A percentile compares a stretch with the other conserved stretches of the same genome.
These are phyloP conservation scores for Capronia epimyces DNA, from an alignment of 2,329 filamentous ascomycete species.

Conservation along the genomic window DNA sequence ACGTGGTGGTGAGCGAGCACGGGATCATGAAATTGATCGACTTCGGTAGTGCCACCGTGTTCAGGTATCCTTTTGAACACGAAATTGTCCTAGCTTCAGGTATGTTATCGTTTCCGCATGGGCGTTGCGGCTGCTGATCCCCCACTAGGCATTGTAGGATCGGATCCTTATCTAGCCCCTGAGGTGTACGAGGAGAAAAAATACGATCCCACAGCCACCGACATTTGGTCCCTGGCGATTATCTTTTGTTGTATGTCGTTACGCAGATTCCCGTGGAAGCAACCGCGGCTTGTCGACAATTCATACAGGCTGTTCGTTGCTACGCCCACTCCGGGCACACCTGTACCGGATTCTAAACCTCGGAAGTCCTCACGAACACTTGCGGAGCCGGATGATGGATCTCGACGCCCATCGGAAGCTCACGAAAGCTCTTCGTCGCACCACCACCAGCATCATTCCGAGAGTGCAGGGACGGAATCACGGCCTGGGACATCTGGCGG, in stretches of 20 bases:
- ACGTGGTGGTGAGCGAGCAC: constrained; percentile 91
- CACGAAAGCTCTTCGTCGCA: constrained; percentile 23
- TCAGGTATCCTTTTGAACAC: constrained; percentile 93
- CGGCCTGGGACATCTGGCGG: constrained; percentile 20
- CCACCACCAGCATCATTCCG: constrained; percentile 24
- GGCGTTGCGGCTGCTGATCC: constrained; percentile 7
- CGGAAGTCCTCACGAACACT: constrained; percentile 29
- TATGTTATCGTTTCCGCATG: constrained; percentile 36
- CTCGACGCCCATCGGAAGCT: constrained; percentile 17
- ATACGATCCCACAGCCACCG: constrained; percentile 88
- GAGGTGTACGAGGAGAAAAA: constrained; percentile 92
- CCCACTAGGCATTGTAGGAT: constrained; percentile 64
- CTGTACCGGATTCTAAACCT: constrained; percentile 39
- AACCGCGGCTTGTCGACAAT: constrained; percentile 84
- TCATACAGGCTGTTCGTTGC: constrained; percentile 91
- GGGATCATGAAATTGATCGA: constrained; percentile 99
- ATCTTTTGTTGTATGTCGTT: constrained; percentile 99
- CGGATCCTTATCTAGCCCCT: constrained; percentile 92
- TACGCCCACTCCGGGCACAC: constrained; percentile 66
- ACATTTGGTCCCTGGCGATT: constrained; percentile 97
- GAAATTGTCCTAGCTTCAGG: constrained; percentile 75
- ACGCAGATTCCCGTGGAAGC: constrained; percentile 93
- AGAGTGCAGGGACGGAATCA: constrained; percentile 11
- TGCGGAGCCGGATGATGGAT: constrained; percentile 11
- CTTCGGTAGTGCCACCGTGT: constrained; percentile 95